Evolutionary conservation across 108 stramenopile species (phyloP).

Genomic region (Fragilariopsis cylindrus): DNA sequence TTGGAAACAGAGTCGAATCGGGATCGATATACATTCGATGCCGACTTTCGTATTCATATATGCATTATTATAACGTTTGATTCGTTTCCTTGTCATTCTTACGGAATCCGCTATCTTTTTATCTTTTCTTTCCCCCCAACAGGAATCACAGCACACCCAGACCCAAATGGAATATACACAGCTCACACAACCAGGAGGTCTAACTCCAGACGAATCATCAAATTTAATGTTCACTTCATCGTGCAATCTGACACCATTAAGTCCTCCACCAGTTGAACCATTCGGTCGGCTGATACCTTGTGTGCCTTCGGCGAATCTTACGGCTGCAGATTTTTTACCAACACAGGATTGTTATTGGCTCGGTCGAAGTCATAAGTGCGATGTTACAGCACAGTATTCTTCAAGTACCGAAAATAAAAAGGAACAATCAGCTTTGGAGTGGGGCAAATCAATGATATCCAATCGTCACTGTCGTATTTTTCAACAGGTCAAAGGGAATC

Average conservation of each 20-base stretch:
- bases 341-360: constrained; percentile 26
- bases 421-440: constrained; percentile 37
- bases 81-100: neutral
- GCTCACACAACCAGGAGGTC: constrained; percentile 21
- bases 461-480: constrained; percentile 80
- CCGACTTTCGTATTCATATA: too few relatives aligned
- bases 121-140: neutral
- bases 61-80: too few relatives aligned
- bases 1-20: too few relatives aligned
- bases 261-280: constrained; percentile 51
- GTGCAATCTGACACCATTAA: constrained; percentile 35
- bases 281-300: constrained; percentile 68
- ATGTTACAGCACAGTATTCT: constrained; percentile 23
- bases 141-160: constrained; percentile 35
- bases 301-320: constrained; percentile 6
- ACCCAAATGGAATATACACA: constrained; percentile 44
- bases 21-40: too few relatives aligned
- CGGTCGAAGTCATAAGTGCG: constrained; percentile 44
- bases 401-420: constrained; percentile 22
- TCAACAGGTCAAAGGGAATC: constrained; percentile 4
- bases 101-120: neutral
- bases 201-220: constrained; percentile 27
- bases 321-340: constrained; percentile 26
- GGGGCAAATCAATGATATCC: constrained; percentile 71
- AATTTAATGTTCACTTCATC: constrained; percentile 6